Evolutionary conservation across 768 basidiomycete species (phyloP).

Genomic region (Auriculariales sp.): DNA sequence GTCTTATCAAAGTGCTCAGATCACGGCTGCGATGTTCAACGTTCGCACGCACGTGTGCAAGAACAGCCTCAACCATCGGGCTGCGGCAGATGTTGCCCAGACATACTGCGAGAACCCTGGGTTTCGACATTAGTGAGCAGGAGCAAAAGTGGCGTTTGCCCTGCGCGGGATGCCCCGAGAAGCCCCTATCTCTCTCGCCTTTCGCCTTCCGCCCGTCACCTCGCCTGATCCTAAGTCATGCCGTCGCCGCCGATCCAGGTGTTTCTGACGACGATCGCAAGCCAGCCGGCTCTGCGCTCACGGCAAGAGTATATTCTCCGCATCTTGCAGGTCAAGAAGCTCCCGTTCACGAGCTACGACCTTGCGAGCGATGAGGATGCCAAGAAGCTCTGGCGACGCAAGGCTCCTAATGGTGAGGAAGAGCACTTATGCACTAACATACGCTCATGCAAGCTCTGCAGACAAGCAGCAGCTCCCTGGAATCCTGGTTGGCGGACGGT

Average conservation of each 20-base stretch:
- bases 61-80: conserved; percentile 85
- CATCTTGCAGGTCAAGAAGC: conserved; percentile 75
- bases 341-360: conserved; percentile 69
- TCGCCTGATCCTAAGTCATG: too few relatives aligned
- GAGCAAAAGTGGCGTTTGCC: background rate
- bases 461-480: conserved; percentile 80
- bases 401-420: conserved; percentile 46
- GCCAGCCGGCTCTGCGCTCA: conserved; percentile 60
- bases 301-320: conserved; percentile 78
- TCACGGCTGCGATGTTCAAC: background rate
- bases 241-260: conserved; percentile 71
- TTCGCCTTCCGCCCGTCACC: too few relatives aligned
- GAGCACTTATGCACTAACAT: conserved; percentile 4
- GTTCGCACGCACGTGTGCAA: conserved; percentile 30
- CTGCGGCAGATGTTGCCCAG: conserved; percentile 79
- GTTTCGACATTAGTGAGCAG: background rate
- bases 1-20: conserved; percentile 12
- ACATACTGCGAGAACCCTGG: conserved; percentile 53
- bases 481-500: conserved; percentile 62
- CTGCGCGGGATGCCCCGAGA: too few relatives aligned
- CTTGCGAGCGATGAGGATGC: conserved; percentile 74
- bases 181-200: too few relatives aligned
- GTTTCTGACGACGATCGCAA: conserved; percentile 81
- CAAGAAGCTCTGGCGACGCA: conserved; percentile 68
- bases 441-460: conserved; percentile 15